Base-by-base conservation (phyloP, 2,329 filamentous ascomycete species). In the Pseudogymnoascus sp. region DNA sequence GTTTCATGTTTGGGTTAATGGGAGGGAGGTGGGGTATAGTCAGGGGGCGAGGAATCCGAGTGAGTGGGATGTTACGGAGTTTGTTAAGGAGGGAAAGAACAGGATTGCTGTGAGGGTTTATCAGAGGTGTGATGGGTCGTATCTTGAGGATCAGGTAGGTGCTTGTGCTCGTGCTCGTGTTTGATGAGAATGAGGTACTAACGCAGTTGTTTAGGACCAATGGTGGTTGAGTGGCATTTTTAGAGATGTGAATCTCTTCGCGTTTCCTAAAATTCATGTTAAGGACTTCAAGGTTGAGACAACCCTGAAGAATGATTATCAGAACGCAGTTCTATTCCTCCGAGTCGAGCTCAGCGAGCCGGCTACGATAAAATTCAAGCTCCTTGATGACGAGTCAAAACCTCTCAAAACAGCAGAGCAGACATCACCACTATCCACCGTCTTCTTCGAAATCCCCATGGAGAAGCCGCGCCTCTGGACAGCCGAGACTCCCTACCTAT, bases 401-500 rank as follows among this genome's bases (percentile, higher is more conserved):
- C 62, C 5, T 54, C 61, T 51, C 42, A 66, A 31, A 62, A 65
- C 14, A 29, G 37, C 23, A 63, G 37, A 40, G 16, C 31, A 40
- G 34, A 39, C n/a, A 5, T 37, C 34, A n/a, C 26, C 31, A 1
- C 34, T 60, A 3, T 37, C 64, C 6, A 64, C 39, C 29, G 64
- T 67, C 4, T 66, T 39, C 5, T 71, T 71, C 60, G 64, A 66
- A 12, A 54, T 69, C 18, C 71, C 78, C 0, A 75, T 88, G 29
- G 62, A 75, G 1, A 75, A 81, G 21, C 85, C 85, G 0, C 70
- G 76, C 14, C 84, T 87, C 67, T 89, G 86, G 87, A 88, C 86
- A 0, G 87, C 87, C 0, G 87, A 90, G 71, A 83, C 81, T 0
- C 86, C 86, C 0, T 77, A 83, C 59, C 78, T 89, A 0, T 89